Evolutionary conservation across 2,329 filamentous ascomycete genomes (phyloP), one percentile per base, ranked within the genome.

Genomic region (Fusarium sarcochroum): DNA sequence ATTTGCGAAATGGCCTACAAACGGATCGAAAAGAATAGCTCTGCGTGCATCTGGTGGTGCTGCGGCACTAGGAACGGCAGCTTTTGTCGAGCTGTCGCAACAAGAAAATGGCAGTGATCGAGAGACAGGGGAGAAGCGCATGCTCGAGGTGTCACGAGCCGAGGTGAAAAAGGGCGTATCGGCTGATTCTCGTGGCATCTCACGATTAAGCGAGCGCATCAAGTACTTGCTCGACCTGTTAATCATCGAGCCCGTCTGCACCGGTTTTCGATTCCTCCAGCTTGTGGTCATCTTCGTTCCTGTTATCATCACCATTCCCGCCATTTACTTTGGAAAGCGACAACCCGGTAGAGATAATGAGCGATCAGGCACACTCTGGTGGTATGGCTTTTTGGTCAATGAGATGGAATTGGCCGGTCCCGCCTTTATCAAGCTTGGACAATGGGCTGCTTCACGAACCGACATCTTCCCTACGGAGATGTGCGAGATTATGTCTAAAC

Each of bases 371-470:
- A 94, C 94, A 0, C 76, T 98, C 5, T 97, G 93, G 93, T 99
- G 96, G 96, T 99, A 98, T 81, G 84, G 84, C 5, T 96, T 97
- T 75, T 80, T 99, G 38, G 94, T 98, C 11, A 87, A 85, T 59
- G 87, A 91, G 27, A 98, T 99, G 96, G 95, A 99, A 80, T 86
- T 90, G 76, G 93, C 95, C 18, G 96, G 96, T 0, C 94, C 96
- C 44, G 94, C 96, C 1, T 99, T 99, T 76, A 99, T 99, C 82
- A 99, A 99, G 90, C 88, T 99, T 55, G 96, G 96, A 17, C 96
- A 99, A 89, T 99, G 96, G 96, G 96, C 96, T 18, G 96, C 96
- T 5, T 98, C 96, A 7, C 87, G 96, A 77, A 93, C 94, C 41
- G 96, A 99, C 80, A 97, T 99, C 76, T 99, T 99, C 77, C 96